Base-by-base conservation (phyloP, 495 filamentous ascomycete genomes). In the Aspergillus homomorphus region DNA sequence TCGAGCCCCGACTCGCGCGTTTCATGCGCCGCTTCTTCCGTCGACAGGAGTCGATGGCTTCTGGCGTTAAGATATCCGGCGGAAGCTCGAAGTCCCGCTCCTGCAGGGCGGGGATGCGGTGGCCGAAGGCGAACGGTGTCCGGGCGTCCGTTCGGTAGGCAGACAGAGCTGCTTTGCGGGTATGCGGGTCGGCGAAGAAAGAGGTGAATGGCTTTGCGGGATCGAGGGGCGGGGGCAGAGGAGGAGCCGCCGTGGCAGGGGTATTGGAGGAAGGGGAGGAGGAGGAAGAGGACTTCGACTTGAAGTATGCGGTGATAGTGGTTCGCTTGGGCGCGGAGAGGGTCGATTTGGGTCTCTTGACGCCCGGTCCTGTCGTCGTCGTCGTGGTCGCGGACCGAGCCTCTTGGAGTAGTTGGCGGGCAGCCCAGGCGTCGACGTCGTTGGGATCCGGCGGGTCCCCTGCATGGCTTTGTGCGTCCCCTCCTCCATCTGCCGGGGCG, bases 181-280 rank as follows among this genome's bases (percentile, higher is more conserved):
- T 79, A 63, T 95, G 82, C 8, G 80, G 83, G 67, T 93, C 91
- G 15, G 77, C 54, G 70, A 89, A 97, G 75, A 96, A 96, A 0
- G 90, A 95, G 3, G 79, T 90, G 67, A 97, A 93, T 20, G 90
- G 89, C 62, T 80, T 84, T 16, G 80, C 73, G 10, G 80, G 78
- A 64, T 75, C 53, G 60, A 41, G 56, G 56, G 48, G 62, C 55
- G 54, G 56, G 24, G 57, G 26, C 4, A 45, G 53, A 20, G 54
- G 51, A 14, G 44, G 44, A 56, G 44, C 60, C 52, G 53, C 51
- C 22, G 59, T n/a, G 4, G 52, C 52, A 16, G 53, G 50, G 21
- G 45, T 38, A 16, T 62, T 51, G 60, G 41, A 43, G 55, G 24
- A 33, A 24, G 42, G 18, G 43, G 56, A 21, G 45, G 24, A 18